Base-by-base conservation (phyloP, 2,329 filamentous ascomycete genomes). In the Beauveria medogensis region DNA sequence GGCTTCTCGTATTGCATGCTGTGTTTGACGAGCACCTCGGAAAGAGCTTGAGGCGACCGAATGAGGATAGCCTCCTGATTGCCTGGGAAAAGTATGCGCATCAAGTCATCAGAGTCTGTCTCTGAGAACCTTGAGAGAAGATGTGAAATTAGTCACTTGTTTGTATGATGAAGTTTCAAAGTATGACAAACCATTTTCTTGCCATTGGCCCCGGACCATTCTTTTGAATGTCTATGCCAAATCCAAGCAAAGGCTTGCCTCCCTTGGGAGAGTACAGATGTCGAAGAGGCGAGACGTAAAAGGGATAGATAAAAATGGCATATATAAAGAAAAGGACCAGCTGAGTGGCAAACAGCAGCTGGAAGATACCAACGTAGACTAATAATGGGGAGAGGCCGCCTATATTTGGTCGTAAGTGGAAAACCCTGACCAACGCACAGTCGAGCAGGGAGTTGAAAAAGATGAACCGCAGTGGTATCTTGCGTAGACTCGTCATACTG, bases 1-100 rank as follows among this genome's bases (percentile, higher is more conserved):
- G 87, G 85, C 69, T 89, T 90, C 43, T 78, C 68, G 64, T 88
- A 91, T 54, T 87, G 82, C 69, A 90, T 89, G 64, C 78, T 83
- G 62, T 82, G 84, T 7, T 80, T 82, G 8, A 83, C 82, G 3
- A 91, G 75, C 8, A 90, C 78, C 68, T 91, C 87, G 2, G 81
- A 77, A 5, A 90, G 74, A 0, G 80, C 83, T 70, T 86, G 84
- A 8, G 86, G 78, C 9, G 74, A 81, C 1, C 80, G 83, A 44
- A 84, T 67, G 3, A 87, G 63, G 10, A 88, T 66, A 34, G 82
- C 77, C 67, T 88, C 85, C 14, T 75, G 67, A 66, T 88, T 88
- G 56, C 83, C 77, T 3, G 82, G 65, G 14, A 78, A 75, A 9
- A 82, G 77, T 67, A 86, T 89, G 14, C 84, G 80, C 62, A 90